Conservation (phyloP, 2,329 filamentous ascomycete species). For the Diaporthe batatas region DNA sequence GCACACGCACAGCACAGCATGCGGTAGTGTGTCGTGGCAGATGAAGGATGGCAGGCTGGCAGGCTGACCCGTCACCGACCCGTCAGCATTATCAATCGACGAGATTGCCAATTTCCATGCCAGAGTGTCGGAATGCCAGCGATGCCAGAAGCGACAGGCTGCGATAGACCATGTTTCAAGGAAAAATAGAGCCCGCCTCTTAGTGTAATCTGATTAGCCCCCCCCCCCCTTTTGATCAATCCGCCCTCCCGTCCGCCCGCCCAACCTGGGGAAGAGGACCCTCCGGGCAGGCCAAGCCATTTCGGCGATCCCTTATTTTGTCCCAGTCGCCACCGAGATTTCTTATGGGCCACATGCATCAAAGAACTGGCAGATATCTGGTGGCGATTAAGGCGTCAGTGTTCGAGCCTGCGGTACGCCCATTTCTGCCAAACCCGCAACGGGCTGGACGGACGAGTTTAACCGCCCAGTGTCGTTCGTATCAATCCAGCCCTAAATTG, state of each 20-base stretch:
- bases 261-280: conserved; percentile 29
- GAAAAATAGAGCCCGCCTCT: conserved; percentile 24
- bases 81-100: conserved; percentile 22
- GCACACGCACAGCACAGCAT: background rate
- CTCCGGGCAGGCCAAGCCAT: conserved; percentile 27
- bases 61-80: background rate
- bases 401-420: background rate
- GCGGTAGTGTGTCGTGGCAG: conserved; percentile 15
- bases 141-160: conserved; percentile 10
- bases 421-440: background rate
- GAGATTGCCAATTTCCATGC: conserved; percentile 35
- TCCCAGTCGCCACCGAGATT: conserved; percentile 27
- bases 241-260: no score
- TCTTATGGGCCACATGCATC: conserved; percentile 26
- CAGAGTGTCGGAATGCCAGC: conserved; percentile 19
- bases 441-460: background rate
- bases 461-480: conserved; percentile 15
- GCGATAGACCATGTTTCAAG: conserved; percentile 31
- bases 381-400: background rate
- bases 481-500: conserved; percentile 27
- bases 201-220: conserved; percentile 29
- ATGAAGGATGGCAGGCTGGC: conserved; percentile 15
- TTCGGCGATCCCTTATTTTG: conserved; percentile 23
- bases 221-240: conserved; percentile 13
- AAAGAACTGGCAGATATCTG: conserved; percentile 5